Evolutionary conservation across 768 basidiomycete genomes (phyloP), one percentile per base, ranked within the genome.

Genomic region (Trametes sanguinea): DNA sequence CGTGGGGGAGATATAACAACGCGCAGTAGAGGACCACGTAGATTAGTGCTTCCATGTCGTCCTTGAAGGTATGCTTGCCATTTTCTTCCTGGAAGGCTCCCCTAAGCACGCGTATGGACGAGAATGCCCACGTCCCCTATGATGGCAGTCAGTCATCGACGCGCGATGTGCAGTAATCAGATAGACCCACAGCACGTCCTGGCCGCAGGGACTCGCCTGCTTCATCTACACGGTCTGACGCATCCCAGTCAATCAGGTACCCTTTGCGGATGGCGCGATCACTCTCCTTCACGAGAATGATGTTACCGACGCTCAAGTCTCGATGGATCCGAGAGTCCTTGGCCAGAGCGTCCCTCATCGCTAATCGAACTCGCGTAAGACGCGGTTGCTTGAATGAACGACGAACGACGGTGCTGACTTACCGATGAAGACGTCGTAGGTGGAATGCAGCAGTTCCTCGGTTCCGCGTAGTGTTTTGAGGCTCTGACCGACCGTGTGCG

Each of bases 81-180:
- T 8, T 39, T 39, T 39, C 39, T 39, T 43, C 11, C 1, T 37
- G 35, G 6, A 37, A 37, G 11, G 35, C 35, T 37, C 35, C 6
- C 35, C 35, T 37, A 11, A 37, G 35, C 47, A 62, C 30, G 1
- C 51, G 42, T 13, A 43, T 32, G 1, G 64, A 61, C 56, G 61
- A 57, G 33, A 61, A 65, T 1, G 22, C 13, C 60, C 60, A 61
- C 8, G 64, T 64, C 16, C 63, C 63, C 63, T 64, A 22, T 8
- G 2, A 6, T 6, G 35, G 6, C 6, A 6, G 35, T 37, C 35
- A 37, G 35, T 6, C 11, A 11, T 37, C 6, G 6, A 11, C 6
- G 35, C 6, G 11, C 42, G 42, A 13, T 14, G 42, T 14, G 42
- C 4, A 13, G 42, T 8, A 43, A 14, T 8, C 8, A 8, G 13